Conservation (phyloP, 352 stramenopile species). For the Globisporangium cylindrosporum region DNA sequence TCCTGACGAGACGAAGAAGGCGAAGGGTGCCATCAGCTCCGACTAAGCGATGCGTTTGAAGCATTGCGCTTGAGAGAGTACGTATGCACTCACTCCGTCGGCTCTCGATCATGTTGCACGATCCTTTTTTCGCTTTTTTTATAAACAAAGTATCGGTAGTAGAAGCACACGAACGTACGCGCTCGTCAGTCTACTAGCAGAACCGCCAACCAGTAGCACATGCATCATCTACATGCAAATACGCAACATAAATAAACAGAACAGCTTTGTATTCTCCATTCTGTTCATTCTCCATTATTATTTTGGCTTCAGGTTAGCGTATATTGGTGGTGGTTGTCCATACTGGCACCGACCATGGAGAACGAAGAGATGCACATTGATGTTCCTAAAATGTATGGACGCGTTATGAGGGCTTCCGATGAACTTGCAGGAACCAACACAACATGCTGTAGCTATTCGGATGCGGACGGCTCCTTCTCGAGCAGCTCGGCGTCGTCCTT, state of each 20-base stretch:
- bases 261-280: not conserved
- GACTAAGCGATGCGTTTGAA: not conserved
- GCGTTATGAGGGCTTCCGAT: not conserved
- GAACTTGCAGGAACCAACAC: not conserved
- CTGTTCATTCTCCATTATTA: too few species aligned
- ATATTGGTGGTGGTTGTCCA: too few species aligned
- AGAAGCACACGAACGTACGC: not conserved
- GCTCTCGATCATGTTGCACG: not conserved
- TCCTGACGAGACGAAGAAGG: not conserved
- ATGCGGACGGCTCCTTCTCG: conserved; percentile 12
- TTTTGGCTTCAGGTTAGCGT: too few species aligned
- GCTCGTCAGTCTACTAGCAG: not conserved
- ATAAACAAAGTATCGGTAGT: not conserved
- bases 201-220: not conserved
- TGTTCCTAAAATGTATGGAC: not conserved
- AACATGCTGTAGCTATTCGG: not conserved
- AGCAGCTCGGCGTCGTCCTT: conserved; percentile 68
- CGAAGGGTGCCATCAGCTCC: not conserved
- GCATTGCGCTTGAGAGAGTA: not conserved
- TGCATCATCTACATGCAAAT: not conserved
- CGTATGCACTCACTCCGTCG: not conserved
- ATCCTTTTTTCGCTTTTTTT: not conserved
- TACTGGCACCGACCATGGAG: too few species aligned
- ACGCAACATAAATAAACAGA: not conserved
- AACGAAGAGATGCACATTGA: not conserved